A percentile compares a stretch with the other conserved stretches of the same genome.
Evolutionary conservation across 768 basidiomycete species (phyloP).

Genomic region (Pilatotrama ljubarskyi): DNA sequence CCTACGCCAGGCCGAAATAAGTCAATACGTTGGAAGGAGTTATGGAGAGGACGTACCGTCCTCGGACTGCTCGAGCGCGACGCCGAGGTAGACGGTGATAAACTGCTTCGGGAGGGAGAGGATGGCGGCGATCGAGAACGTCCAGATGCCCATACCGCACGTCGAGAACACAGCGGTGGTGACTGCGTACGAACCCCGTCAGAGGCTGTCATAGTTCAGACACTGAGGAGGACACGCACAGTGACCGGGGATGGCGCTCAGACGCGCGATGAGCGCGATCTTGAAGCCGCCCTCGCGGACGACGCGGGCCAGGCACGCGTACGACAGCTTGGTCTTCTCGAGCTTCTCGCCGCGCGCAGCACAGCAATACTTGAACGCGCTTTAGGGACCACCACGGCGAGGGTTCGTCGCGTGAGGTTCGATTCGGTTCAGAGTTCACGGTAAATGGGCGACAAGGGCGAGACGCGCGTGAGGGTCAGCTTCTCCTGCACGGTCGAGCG

Average conservation of each 20-base stretch:
- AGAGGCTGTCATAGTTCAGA: background rate
- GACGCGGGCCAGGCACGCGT: slow-evolving; percentile 52
- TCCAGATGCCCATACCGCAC: slow-evolving; percentile 81
- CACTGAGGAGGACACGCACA: slow-evolving; percentile 47
- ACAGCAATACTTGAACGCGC: slow-evolving; percentile 85
- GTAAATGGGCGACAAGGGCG: background rate
- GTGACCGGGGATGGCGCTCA: slow-evolving; percentile 85
- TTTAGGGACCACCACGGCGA: too few relatives aligned
- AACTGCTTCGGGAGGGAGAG: slow-evolving; percentile 90
- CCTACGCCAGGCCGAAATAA: slow-evolving; percentile 24
- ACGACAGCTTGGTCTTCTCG: slow-evolving; percentile 43
- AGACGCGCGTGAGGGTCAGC: background rate
- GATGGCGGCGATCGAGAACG: slow-evolving; percentile 78
- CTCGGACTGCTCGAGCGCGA: slow-evolving; percentile 59
- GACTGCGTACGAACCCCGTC: slow-evolving; percentile 49
- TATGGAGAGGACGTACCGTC: slow-evolving; percentile 16
- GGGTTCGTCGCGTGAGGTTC: too few relatives aligned
- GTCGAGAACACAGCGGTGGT: slow-evolving; percentile 88
- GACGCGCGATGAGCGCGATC: slow-evolving; percentile 73
- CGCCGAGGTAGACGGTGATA: slow-evolving; percentile 88
- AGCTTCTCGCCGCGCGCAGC: slow-evolving; percentile 70
- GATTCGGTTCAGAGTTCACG: background rate
- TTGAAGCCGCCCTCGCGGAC: slow-evolving; percentile 89
- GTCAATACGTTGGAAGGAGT: background rate
- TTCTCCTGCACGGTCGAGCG: background rate